These are phyloP conservation scores for Dryas alaskensis DNA, from an alignment of 306 rosid genomes.

Conservation along the genomic window DNA sequence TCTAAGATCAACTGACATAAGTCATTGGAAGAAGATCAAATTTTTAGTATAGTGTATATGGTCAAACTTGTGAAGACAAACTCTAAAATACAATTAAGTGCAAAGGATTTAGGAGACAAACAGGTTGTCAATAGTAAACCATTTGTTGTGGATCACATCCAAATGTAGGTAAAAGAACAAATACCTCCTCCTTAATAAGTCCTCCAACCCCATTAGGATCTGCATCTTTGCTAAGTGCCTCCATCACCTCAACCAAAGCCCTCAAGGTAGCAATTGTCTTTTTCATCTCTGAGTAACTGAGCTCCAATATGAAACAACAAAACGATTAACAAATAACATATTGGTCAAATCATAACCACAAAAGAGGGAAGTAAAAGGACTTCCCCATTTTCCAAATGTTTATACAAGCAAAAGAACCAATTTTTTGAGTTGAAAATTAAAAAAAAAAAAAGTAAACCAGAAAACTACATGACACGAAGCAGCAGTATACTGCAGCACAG, in stretches of 20 bases:
- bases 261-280: constrained; percentile 68
- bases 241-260: constrained; percentile 95
- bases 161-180: constrained; percentile 20
- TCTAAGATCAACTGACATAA: constrained; percentile 11
- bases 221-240: constrained; percentile 75
- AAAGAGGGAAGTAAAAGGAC: background rate
- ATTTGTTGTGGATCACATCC: constrained; percentile 17
- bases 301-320: constrained; percentile 44
- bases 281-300: constrained; percentile 60
- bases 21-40: background rate
- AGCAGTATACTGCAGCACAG: background rate
- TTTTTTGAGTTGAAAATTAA: background rate
- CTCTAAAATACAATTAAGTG: constrained; percentile 1
- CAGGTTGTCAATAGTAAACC: background rate
- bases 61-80: constrained; percentile 1
- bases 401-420: background rate
- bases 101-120: constrained; percentile 17
- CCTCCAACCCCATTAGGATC: constrained; percentile 82
- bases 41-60: background rate
- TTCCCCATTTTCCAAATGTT: background rate
- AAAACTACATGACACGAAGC: background rate
- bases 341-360: constrained; percentile 3
- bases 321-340: constrained; percentile 23
- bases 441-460: background rate
- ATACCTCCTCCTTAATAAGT: constrained; percentile 84